Conservation (phyloP, 495 filamentous ascomycete species). For the Penicillium lividum region DNA sequence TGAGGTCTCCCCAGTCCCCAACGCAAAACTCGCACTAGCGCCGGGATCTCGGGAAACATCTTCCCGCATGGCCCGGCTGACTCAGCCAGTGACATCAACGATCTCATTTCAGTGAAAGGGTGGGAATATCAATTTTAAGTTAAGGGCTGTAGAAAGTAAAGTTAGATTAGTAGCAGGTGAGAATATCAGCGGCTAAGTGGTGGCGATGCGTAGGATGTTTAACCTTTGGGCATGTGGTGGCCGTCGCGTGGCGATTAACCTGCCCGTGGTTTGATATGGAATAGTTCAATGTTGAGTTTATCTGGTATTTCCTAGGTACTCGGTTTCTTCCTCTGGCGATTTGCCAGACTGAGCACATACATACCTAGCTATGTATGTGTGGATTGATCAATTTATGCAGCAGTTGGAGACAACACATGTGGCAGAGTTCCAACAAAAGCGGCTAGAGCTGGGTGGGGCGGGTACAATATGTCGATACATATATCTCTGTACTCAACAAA, state of each 20-base stretch:
- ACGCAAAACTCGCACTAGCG: slow-evolving; percentile 29
- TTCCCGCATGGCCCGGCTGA: slow-evolving; percentile 30
- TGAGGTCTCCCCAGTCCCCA: slow-evolving; percentile 18
- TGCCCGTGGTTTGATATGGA: not conserved
- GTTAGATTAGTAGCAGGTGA: not conserved
- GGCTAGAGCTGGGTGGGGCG: too few relatives aligned
- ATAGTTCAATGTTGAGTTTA: too few relatives aligned
- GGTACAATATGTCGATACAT: too few relatives aligned
- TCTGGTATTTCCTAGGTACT: too few relatives aligned
- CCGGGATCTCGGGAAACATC: slow-evolving; percentile 28
- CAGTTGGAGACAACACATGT: too few relatives aligned
- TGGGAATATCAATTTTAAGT: not conserved
- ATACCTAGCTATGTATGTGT: too few relatives aligned
- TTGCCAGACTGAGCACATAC: too few relatives aligned
- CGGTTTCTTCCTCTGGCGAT: too few relatives aligned
- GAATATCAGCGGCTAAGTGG: not conserved
- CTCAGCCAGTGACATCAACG: slow-evolving; percentile 28
- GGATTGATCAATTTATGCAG: too few relatives aligned
- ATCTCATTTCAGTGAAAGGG: slow-evolving; percentile 4
- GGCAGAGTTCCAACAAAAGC: too few relatives aligned
- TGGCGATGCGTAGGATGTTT: not conserved
- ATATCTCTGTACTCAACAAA: too few relatives aligned
- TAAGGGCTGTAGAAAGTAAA: not conserved
- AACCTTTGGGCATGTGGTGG: not conserved
- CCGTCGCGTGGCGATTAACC: not conserved